Evolutionary conservation across 805 yeast species (phyloP), one percentile per base, ranked within the genome.

Genomic region (Candida nemodendra): DNA sequence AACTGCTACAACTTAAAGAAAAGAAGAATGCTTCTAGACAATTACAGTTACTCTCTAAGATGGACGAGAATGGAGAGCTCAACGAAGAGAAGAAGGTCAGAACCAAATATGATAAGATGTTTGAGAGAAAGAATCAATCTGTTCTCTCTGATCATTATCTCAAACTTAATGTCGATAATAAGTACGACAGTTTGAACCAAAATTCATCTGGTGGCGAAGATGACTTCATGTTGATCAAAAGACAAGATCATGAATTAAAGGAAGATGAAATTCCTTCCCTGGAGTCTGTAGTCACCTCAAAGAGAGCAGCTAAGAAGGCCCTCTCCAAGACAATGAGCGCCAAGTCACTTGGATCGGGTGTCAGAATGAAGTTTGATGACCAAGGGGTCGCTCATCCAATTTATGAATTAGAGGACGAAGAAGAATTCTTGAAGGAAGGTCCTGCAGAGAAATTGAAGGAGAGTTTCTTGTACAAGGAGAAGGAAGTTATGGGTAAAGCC

Each of bases 91-190:
- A 57, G 38, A 74, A 75, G 49, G 82, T 79, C 2, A 77, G 89
- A 54, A 93, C 97, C 12, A 91, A 85, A 61, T 87, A 87, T 57
- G 99, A 93, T 61, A 78, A 90, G 45, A 90, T 93, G 95, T 93
- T 93, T 64, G 95, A 88, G 60, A 78, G 99, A 60, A 75, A 85
- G 59, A 93, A 93, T 61, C 98, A 93, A 67, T 84, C 84, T 36
- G 95, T 93, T 14, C 69, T 93, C 36, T 83, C 95, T 33, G 93
- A 90, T 51, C 95, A 91, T 59, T 93, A 89, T 57, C 62, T 80
- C 62, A 84, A 79, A 42, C 71, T 93, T 62, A 81, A 87, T 2
- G 76, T 75, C 11, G 70, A 62, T 27, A 51, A 60, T 18, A 37
- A 34, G 6, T 11, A 7, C 11, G 37, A 18, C n/a, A 49, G 50